Evolutionary conservation across 495 filamentous ascomycete genomes (phyloP), one percentile per base, ranked within the genome.

Genomic region (Physcia stellaris): DNA sequence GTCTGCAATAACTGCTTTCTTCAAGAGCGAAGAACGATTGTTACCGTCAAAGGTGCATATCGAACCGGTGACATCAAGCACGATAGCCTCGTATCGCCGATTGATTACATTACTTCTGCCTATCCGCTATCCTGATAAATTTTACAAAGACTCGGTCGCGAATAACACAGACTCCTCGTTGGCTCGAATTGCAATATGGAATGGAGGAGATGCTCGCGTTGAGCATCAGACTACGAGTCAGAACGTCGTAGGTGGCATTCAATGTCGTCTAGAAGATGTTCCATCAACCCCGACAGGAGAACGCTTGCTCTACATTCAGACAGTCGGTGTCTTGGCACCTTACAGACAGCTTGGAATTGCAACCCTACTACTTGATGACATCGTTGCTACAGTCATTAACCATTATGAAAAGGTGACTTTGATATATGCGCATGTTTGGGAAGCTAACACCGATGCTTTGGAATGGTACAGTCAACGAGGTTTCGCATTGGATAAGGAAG

Each of bases 351-450:
- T 78, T 26, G 87, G 87, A 0, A 67, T 95, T n/a, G 88, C 82
- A 1, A 70, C 78, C 12, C 73, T 79, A 10, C 65, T 90, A 4
- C 65, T 96, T 11, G 50, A 69, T 54, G 56, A 66, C 48, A 47
- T 92, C 40, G 52, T 75, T 41, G 62, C 59, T 15, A 38, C 50
- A 36, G 18, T 57, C 40, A 49, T 65, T 42, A 39, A 47, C 6
- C 49, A 50, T 19, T 56, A 46, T 3, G 59, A 60, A 15, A 60
- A 68, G 16, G 58, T 79, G 9, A 60, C 60, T 16, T 64, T 61
- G 11, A 69, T 86, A 9, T 86, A 83, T 37, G 90, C 90, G 11
- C 90, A 98, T 61, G 90, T 96, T 2, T 95, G 93, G 79, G 84
- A 90, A 43, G 76, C 79, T 41, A 96, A 98, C 52, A 69, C 73